Evolutionary conservation across 2,329 filamentous ascomycete species (phyloP).

Genomic region (Verticillium alfalfae): DNA sequence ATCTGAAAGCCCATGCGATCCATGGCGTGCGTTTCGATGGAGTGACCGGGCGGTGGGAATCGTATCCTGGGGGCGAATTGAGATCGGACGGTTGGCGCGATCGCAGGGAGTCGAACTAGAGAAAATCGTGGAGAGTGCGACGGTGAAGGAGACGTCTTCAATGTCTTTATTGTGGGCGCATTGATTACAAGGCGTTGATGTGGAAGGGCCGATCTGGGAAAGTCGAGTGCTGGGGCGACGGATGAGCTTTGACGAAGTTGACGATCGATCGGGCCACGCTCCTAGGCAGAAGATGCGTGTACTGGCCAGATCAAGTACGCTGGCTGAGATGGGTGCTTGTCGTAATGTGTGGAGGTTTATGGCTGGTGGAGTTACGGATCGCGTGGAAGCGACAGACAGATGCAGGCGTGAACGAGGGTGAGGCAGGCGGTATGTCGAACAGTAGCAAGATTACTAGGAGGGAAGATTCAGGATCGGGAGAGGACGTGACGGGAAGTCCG

Average conservation of each 20-base stretch:
- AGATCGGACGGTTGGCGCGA: background rate
- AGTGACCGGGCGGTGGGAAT: background rate
- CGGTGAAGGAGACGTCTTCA: too few relatives aligned
- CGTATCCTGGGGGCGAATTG: too few relatives aligned
- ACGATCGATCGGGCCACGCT: background rate
- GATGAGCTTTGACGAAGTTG: background rate
- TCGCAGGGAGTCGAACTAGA: background rate
- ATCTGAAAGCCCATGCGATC: conserved; percentile 55
- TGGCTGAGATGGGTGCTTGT: too few relatives aligned
- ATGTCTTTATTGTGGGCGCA: background rate
- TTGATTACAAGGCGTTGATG: background rate
- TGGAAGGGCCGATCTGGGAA: background rate
- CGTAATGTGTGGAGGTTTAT: background rate
- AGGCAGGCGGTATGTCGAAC: background rate
- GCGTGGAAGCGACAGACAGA: conserved; percentile 3
- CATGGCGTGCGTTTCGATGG: conserved; percentile 26
- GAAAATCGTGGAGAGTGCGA: background rate
- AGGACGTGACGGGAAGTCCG: background rate
- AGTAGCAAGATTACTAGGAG: background rate
- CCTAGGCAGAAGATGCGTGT: background rate
- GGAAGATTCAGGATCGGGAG: background rate
- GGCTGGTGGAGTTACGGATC: background rate
- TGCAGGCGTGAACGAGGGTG: background rate
- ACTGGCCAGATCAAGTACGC: background rate
- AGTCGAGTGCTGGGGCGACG: background rate